Evolutionary conservation across 108 stramenopile genomes (phyloP).

Genomic region (Cyclotella sp.): DNA sequence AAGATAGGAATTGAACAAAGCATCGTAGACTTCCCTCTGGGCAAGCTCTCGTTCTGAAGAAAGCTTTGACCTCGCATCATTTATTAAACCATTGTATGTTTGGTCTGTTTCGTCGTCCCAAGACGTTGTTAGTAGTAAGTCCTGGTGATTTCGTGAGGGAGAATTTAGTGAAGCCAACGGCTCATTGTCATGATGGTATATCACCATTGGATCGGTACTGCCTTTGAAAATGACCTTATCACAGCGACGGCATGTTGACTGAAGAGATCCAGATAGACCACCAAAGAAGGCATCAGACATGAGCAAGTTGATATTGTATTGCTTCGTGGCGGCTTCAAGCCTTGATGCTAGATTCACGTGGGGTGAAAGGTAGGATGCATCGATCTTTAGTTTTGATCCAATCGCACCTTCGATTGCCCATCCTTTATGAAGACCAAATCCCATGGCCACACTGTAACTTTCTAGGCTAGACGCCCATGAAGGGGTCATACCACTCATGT

Average conservation of each 20-base stretch:
- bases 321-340: conserved; percentile 68
- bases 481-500: conserved; percentile 26
- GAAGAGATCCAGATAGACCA: conserved; percentile 50
- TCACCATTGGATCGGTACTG: conserved; percentile 49
- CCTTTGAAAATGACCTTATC: conserved; percentile 63
- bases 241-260: conserved; percentile 51
- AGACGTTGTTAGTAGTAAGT: conserved; percentile 22
- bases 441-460: conserved; percentile 58
- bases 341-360: conserved; percentile 73
- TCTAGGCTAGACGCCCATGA: conserved; percentile 40
- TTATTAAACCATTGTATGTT: conserved; percentile 36
- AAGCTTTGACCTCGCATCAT: conserved; percentile 33
- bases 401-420: conserved; percentile 88
- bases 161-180: conserved; percentile 22
- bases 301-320: conserved; percentile 64
- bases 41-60: conserved; percentile 31
- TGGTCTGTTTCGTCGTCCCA: conserved; percentile 41
- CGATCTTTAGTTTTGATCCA: conserved; percentile 74
- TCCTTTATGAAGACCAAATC: conserved; percentile 76
- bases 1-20: conserved; percentile 45
- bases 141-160: conserved; percentile 23
- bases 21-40: conserved; percentile 51
- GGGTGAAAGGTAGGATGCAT: conserved; percentile 77
- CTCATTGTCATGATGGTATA: conserved; percentile 50
- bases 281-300: conserved; percentile 66